Base-by-base conservation (phyloP, 768 basidiomycete genomes). In the Cyclocybe aegerita region DNA sequence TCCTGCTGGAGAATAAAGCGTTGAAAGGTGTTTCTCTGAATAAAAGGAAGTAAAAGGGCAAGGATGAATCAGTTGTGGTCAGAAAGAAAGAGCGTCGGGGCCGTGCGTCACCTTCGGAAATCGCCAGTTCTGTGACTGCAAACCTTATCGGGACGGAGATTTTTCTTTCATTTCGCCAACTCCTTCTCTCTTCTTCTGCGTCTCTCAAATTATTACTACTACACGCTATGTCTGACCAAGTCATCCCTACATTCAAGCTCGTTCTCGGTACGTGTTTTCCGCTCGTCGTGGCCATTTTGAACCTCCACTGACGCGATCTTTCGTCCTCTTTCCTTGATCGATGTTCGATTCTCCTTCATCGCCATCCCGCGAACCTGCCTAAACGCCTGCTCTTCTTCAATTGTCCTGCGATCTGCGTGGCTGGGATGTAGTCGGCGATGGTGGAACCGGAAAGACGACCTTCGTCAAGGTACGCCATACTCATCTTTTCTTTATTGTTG, bases 401-500 rank as follows among this genome's bases (percentile, higher is more conserved):
- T 47, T 55, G 39, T 53, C 48, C 44, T 47, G 40, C 55, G 50
- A 52, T 62, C 56, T 55, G 31, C 52, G 43, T 50, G 43, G 48
- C 17, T 50, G 48, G 56, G 46, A 46, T 53, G 50, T 62, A 94
- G 93, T 96, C 59, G 94, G 94, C 59, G 94, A 98, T 65, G 94
- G 94, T 65, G 95, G 95, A 63, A 97, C 95, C 50, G 95, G 93
- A 60, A 96, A 98, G 78, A 98, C 95, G 52, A 98, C 94, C 46
- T 98, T 97, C 71, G 94, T 98, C 78, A 98, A 98, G 85, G 92
- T 93, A 61, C 59, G 72, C 66, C 49, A 41, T 37, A 40, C 31
- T 16, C 33, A 9, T 44, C 32, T 56, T 51, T 48, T 59, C 58
- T 56, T 55, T 43, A 40, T 50, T 37, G 33, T 17, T 53, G 43